Base-by-base conservation (phyloP, 805 yeast species). In the Candida parachauliodes region DNA sequence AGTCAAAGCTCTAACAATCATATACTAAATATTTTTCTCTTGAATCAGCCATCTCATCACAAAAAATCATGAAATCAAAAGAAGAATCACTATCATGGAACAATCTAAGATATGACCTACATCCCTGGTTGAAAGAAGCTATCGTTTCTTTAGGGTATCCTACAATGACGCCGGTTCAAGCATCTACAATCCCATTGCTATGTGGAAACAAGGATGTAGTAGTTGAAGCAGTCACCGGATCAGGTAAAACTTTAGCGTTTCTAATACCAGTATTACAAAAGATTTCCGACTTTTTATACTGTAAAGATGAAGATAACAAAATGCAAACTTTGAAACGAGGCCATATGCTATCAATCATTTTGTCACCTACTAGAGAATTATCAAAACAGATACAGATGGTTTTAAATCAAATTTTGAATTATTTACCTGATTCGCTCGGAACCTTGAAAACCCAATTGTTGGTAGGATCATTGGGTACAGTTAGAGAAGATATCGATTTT, bases 161-260 rank as follows among this genome's bases (percentile, higher is more conserved):
- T 2, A 57, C 76, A 9, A 88, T 91, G 96, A 93, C 98, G 0
- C 96, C 98, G 0, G 98, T 93, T 0, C 98, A 93, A 56, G 98
- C 98, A 0, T 78, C 97, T 0, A 81, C 94, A 0, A 84, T 93
- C 34, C 98, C 98, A 0, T 64, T 89, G 42, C 76, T 93, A 46
- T 61, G 82, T 16, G 79, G 79, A 14, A 84, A 88, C 54, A 91
- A 91, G 52, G 98, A 93, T 61, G 96, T 93, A 3, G 93, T 93
- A 7, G 98, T 88, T 1, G 97, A 93, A 56, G 95, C 97, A 0
- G 96, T 88, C 1, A 93, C 98, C 0, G 98, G 98, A 0, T 88
- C 97, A 0, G 98, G 98, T n/a, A 93, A 93, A 57, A 93, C 98
- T 0, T 59, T 89, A n/a, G 83, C 97, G 3, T 93, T 85, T 64